Percentiles rank a stretch among this genome's conserved stretches.
Conservation (phyloP, 2,329 filamentous ascomycete genomes). For the Chaetomium sp. region DNA sequence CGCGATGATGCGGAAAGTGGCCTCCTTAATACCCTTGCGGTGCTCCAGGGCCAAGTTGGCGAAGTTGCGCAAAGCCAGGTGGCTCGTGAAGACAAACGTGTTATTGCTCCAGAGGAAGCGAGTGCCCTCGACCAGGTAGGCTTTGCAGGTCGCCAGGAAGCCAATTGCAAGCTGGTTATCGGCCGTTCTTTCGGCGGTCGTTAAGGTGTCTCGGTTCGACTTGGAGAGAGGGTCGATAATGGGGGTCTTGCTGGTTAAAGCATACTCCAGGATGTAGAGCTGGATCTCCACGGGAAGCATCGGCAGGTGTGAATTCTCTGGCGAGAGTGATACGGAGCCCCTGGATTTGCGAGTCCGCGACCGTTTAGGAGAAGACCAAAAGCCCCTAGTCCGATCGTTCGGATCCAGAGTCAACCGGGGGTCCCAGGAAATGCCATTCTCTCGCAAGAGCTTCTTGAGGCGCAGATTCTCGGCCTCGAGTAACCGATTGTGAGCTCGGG, state of each 20-base stretch:
- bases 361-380: constrained; percentile 19
- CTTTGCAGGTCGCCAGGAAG: constrained; percentile 55
- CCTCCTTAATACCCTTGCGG: constrained; percentile 48
- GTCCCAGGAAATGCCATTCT: constrained; percentile 57
- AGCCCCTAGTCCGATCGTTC: constrained; percentile 11
- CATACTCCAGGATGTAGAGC: constrained; percentile 54
- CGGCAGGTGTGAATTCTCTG: constrained; percentile 38
- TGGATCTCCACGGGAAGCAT: constrained; percentile 56
- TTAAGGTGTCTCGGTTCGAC: constrained; percentile 47
- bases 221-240: constrained; percentile 58
- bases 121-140: constrained; percentile 53
- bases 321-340: background rate
- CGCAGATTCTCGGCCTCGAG: constrained; percentile 53
- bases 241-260: constrained; percentile 51
- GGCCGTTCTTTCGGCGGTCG: constrained; percentile 47
- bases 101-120: constrained; percentile 56
- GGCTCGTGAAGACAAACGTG: constrained; percentile 57
- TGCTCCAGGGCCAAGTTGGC: constrained; percentile 47
- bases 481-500: constrained; percentile 50
- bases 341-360: constrained; percentile 21
- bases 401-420: constrained; percentile 37
- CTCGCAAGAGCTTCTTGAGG: constrained; percentile 55
- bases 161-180: constrained; percentile 55
- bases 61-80: constrained; percentile 53
- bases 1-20: constrained; percentile 57